A percentile compares a stretch with the other conserved stretches of the same genome.
Evolutionary conservation across 495 filamentous ascomycete genomes (phyloP).

Genomic region (Tuber magnatum): DNA sequence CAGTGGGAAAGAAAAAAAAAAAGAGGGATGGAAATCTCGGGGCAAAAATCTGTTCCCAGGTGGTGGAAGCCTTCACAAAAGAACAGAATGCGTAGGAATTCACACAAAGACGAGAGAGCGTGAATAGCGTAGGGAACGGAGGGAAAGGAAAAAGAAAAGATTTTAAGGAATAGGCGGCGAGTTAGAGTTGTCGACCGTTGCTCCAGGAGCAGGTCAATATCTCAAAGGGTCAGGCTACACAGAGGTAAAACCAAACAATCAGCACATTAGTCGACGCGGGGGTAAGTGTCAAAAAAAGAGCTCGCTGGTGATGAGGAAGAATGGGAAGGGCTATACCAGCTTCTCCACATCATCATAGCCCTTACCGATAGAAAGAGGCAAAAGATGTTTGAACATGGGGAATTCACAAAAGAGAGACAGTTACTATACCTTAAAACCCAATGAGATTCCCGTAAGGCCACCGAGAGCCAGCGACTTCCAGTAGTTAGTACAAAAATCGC

Average conservation of each 20-base stretch:
- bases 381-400: not conserved
- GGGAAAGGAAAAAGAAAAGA: not conserved
- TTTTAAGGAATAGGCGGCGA: not conserved
- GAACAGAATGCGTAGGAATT: not conserved
- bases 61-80: not conserved
- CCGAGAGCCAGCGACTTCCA: slow-evolving; percentile 1
- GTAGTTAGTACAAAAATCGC: not conserved
- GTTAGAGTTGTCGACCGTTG: not conserved
- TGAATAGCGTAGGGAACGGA: not conserved
- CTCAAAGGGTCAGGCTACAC: not conserved
- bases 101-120: not conserved
- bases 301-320: not conserved
- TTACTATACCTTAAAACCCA: not conserved
- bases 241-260: not conserved
- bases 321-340: not conserved
- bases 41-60: not conserved
- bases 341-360: not conserved
- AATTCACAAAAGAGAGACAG: not conserved
- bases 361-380: not conserved
- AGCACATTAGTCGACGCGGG: not conserved
- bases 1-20: not conserved
- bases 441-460: not conserved
- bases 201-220: not conserved
- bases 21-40: not conserved
- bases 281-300: slow-evolving; percentile 1